Evolutionary conservation across 768 basidiomycete genomes (phyloP).

Genomic region (Cystoderma amianthinum): DNA sequence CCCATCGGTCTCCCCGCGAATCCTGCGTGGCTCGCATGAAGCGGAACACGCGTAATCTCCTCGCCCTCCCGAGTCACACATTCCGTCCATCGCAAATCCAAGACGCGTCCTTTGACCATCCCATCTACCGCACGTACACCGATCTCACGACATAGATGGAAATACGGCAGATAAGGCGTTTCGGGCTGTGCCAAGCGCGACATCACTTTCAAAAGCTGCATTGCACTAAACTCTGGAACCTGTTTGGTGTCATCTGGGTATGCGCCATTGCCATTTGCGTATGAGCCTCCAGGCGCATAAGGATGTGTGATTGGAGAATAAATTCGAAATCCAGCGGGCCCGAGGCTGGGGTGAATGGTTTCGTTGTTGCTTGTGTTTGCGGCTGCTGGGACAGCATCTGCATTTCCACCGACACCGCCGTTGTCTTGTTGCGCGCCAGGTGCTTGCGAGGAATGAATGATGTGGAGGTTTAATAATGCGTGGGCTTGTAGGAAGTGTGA

Average conservation of each 20-base stretch:
- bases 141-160: slow-evolving; percentile 76
- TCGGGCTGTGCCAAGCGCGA: slow-evolving; percentile 62
- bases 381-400: slow-evolving; percentile 19
- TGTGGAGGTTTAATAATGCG: slow-evolving; percentile 76
- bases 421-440: slow-evolving; percentile 19
- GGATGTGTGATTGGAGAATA: slow-evolving; percentile 38
- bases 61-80: slow-evolving; percentile 51
- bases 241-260: slow-evolving; percentile 40
- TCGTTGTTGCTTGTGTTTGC: slow-evolving; percentile 34
- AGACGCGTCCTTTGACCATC: slow-evolving; percentile 71
- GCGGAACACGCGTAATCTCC: slow-evolving; percentile 12
- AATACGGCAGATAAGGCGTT: slow-evolving; percentile 66
- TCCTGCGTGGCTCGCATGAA: too few relatives aligned
- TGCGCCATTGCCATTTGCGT: slow-evolving; percentile 6
- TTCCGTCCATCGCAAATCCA: slow-evolving; percentile 76
- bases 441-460: slow-evolving; percentile 76
- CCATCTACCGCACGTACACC: slow-evolving; percentile 81
- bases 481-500: slow-evolving; percentile 86
- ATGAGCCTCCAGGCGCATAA: slow-evolving; percentile 12
- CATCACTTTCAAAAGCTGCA: slow-evolving; percentile 80
- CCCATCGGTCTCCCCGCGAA: background rate
- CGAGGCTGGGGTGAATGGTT: slow-evolving; percentile 51
- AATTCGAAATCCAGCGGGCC: slow-evolving; percentile 58
- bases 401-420: slow-evolving; percentile 6
- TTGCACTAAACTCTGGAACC: slow-evolving; percentile 63